A percentile compares a stretch with the other conserved stretches of the same genome.
Conservation (phyloP, 2,329 filamentous ascomycete species). For the Acarospora socialis region DNA sequence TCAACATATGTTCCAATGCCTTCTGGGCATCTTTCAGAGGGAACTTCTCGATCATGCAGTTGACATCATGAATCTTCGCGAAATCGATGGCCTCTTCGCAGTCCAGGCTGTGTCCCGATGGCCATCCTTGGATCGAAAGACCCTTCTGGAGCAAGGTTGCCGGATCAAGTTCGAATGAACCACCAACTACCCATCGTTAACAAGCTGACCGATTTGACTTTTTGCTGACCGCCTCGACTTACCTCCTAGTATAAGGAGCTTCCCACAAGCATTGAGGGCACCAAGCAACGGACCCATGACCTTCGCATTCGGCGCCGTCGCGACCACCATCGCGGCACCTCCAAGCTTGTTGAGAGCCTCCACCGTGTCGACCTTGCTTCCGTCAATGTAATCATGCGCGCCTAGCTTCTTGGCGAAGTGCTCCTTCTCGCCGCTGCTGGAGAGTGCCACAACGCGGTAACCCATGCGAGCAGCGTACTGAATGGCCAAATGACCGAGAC, state of each 20-base stretch:
- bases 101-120: conserved; percentile 38
- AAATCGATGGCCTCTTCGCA: conserved; percentile 39
- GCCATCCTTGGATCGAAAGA: conserved; percentile 37
- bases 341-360: conserved; percentile 24
- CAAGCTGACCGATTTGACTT: not conserved
- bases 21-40: conserved; percentile 36
- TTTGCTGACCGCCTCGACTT: conserved; percentile 13
- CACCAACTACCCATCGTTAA: too few relatives aligned
- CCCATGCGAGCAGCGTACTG: conserved; percentile 40
- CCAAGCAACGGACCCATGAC: conserved; percentile 23
- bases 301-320: conserved; percentile 24
- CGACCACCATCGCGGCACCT: conserved; percentile 23
- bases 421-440: conserved; percentile 36
- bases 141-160: conserved; percentile 31
- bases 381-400: conserved; percentile 42
- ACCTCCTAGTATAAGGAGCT: conserved; percentile 24
- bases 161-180: conserved; percentile 21
- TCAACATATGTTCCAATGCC: conserved; percentile 36
- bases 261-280: conserved; percentile 23
- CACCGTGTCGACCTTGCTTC: conserved; percentile 22
- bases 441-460: conserved; percentile 38
- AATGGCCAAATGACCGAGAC: conserved; percentile 38
- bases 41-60: conserved; percentile 41
- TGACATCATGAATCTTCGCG: conserved; percentile 31
- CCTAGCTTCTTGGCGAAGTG: conserved; percentile 40